Base-by-base conservation (phyloP, 176 grass and related monocot species). In the Lolium perenne region DNA sequence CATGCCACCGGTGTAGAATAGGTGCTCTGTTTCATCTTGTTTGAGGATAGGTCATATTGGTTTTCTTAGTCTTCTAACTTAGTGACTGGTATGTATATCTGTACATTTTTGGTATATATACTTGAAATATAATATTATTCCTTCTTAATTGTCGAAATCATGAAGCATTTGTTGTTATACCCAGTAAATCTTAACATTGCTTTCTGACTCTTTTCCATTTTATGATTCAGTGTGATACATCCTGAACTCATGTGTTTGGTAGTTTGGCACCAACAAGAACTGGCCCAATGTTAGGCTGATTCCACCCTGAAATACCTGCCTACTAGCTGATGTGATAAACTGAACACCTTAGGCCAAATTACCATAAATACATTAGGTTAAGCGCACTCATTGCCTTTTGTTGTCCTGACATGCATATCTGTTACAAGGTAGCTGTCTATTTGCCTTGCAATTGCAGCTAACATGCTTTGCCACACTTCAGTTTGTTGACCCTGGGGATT, bases 101-200 rank as follows among this genome's bases (percentile, higher is more conserved):
- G 77, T 91, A 88, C 70, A 90, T 51, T 71, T 85, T 81, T 88
- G 43, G 51, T 85, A 81, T 81, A 62, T 25, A 74, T 74, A 87
- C 41, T 7, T 70, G 43, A 70, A 84, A 45, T 15, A 53, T 41
- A 74, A 80, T 26, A 65, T 4, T 16, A 18, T 10, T 56, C 3
- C 50, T 43, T 61, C 17, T 77, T 13, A 58, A 20, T 6, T 62
- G 1, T 56, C 43, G 5, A 46, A 11, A 12, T 1, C 59, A 2
- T 43, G 29, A 80, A 10, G 40, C 29, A n/a, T 53, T 57, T 71
- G 40, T 41, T 41, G 3, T 41, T 5, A 43, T 43, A 43, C 41
- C 41, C 3, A 7, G 41, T 43, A 3, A 43, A 43, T 43, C 41
- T 43, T 43, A 43, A 43, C 41, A 43, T 43, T 43, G 41, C 4